Base-by-base conservation (phyloP, 805 yeast genomes). In the Debaryomyces castellii region DNA sequence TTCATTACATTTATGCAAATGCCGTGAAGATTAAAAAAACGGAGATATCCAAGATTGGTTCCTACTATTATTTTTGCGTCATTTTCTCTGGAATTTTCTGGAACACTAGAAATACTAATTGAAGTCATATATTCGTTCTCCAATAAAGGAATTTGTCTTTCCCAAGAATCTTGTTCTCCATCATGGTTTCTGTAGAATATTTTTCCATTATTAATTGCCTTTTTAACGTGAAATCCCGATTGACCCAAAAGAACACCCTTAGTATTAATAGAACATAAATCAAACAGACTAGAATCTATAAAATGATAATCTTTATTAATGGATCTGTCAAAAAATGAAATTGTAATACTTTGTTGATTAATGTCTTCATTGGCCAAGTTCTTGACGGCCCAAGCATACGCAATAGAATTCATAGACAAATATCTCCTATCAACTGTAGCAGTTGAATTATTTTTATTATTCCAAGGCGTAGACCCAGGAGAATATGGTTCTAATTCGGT, bases 301-400 rank as follows among this genome's bases (percentile, higher is more conserved):
- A 92, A 91, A 64, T 89, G 92, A 57, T 89, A 89, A 55, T 89
- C 96, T 46, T 83, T 80, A 58, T 84, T 85, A 10, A 76, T 58
- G 0, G 89, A 81, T 43, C 85, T 73, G 60, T 92, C 97, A 58
- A 89, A 89, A 58, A 94, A 92, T 11, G 89, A 80, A 1, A 91
- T 89, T 0, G 96, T 91, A n/a, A 92, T 74, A 33, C 91, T 82
- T 48, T 82, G 79, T 52, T 81, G 71, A 12, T 45, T 47, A 23
- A 40, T 37, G 7, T 50, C 50, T 2, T 52, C 58, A n/a, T 43
- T 45, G 14, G 48, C 47, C 4, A 43, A 44, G 18, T 57, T 59
- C 43, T 78, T 76, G 10, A 88, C 94, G 0, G 89, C 74, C 81
- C 95, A 87, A 0, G 83, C 85, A 59, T 88, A 87, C 0, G 97